phyloP scores from a whole-genome alignment of 2,329 filamentous ascomycete genomes.

The Coniochaeta prunicola region DNA sequence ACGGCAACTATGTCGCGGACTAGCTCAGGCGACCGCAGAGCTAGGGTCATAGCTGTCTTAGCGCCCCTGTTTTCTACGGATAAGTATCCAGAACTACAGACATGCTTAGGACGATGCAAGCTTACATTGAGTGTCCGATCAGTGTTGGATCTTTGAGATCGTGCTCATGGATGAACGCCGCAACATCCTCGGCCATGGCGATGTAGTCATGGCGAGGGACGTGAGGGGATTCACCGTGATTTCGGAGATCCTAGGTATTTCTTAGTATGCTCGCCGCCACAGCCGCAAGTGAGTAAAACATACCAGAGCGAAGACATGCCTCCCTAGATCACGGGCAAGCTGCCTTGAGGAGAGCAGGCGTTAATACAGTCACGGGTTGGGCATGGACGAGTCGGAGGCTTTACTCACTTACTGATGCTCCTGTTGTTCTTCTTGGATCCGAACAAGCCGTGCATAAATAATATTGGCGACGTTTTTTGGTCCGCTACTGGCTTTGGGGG shows the following conservation, averaged over 20 bases:
- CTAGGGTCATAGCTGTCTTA: slow-evolving; percentile 85
- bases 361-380: neutral
- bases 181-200: slow-evolving; percentile 76
- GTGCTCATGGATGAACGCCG: slow-evolving; percentile 68
- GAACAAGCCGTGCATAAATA: slow-evolving; percentile 90
- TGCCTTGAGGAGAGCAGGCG: slow-evolving; percentile 43
- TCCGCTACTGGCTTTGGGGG: slow-evolving; percentile 39
- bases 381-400: neutral
- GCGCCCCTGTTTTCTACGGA: slow-evolving; percentile 56
- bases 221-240: slow-evolving; percentile 89
- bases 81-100: neutral
- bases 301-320: slow-evolving; percentile 76
- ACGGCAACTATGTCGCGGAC: slow-evolving; percentile 72
- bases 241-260: slow-evolving; percentile 68
- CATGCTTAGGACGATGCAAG: neutral
- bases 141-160: slow-evolving; percentile 63
- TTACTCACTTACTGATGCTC: slow-evolving; percentile 81
- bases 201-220: slow-evolving; percentile 68
- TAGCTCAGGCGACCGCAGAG: slow-evolving; percentile 60
- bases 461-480: slow-evolving; percentile 52
- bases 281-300: slow-evolving; percentile 18
- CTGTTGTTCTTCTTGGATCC: slow-evolving; percentile 94
- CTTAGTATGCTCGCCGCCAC: neutral
- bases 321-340: slow-evolving; percentile 71
- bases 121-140: slow-evolving; percentile 89